These are phyloP conservation scores for Diaporthe capsici DNA, from an alignment of 2,329 filamentous ascomycete genomes.

Conservation along the genomic window DNA sequence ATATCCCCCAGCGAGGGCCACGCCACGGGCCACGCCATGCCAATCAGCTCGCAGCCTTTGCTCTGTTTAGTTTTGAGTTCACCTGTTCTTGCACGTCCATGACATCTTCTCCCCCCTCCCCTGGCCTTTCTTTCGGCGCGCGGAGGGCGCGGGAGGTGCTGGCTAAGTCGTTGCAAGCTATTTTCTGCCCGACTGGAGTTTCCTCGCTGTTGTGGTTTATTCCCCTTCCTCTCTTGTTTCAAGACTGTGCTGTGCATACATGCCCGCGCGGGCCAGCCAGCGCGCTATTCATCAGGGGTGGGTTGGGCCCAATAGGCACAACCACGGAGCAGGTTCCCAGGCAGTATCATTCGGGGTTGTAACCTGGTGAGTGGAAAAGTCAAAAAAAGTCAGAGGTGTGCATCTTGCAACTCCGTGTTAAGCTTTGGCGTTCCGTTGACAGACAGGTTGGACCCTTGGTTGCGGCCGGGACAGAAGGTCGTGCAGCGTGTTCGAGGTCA, in stretches of 20 bases:
- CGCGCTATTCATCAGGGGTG: slow-evolving; percentile 25
- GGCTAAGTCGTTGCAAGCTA: neutral
- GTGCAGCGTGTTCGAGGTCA: neutral
- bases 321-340: neutral
- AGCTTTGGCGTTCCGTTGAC: slow-evolving; percentile 25
- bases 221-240: slow-evolving; percentile 7
- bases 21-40: neutral
- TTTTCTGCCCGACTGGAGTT: neutral
- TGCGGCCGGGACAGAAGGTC: neutral
- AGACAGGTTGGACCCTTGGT: slow-evolving; percentile 12
- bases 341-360: slow-evolving; percentile 3
- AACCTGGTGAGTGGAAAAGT: slow-evolving; percentile 19
- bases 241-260: slow-evolving; percentile 22
- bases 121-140: neutral
- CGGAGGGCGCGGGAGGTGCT: neutral
- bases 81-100: neutral
- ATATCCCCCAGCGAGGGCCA: slow-evolving; percentile 12
- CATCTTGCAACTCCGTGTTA: slow-evolving; percentile 13
- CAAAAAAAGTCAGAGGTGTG: slow-evolving; percentile 11
- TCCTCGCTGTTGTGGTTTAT: neutral
- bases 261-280: slow-evolving; percentile 25
- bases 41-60: slow-evolving; percentile 5
- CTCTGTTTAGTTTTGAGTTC: slow-evolving; percentile 1
- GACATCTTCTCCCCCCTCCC: too few species aligned
- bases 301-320: neutral